Evolutionary conservation across 768 basidiomycete species (phyloP).

Genomic region (Podaxis rugospora): DNA sequence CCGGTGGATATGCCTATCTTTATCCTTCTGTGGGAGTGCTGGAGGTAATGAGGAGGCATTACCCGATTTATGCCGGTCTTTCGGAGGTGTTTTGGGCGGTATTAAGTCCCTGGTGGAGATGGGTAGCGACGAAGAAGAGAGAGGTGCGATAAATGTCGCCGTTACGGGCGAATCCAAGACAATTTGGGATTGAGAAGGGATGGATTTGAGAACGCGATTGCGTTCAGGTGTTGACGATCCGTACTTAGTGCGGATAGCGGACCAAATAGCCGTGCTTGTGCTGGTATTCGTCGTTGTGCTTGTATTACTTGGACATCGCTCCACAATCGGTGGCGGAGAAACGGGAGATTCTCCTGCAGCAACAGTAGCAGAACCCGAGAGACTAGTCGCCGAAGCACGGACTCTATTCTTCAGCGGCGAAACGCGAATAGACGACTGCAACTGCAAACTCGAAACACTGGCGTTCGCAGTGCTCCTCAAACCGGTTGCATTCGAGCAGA

Average conservation of each 20-base stretch:
- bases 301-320: constrained; percentile 6
- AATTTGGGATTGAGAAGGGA: constrained; percentile 29
- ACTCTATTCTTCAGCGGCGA: constrained; percentile 5
- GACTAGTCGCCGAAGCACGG: background rate
- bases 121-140: constrained; percentile 17
- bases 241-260: background rate
- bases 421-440: constrained; percentile 5
- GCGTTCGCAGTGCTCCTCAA: constrained; percentile 4
- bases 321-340: background rate
- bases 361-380: background rate
- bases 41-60: background rate
- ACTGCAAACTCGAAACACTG: constrained; percentile 8
- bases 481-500: constrained; percentile 1
- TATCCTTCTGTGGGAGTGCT: constrained; percentile 5
- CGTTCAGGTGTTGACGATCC: background rate
- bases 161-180: constrained; percentile 12
- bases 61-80: background rate
- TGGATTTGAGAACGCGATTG: constrained; percentile 25
- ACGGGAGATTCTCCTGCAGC: background rate
- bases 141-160: constrained; percentile 13
- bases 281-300: constrained; percentile 2
- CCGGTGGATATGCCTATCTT: constrained; percentile 5
- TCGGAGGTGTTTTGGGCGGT: constrained; percentile 11
- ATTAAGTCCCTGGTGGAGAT: constrained; percentile 15
- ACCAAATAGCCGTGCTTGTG: constrained; percentile 7